These are phyloP conservation scores for Suillus occidentalis DNA, from an alignment of 768 basidiomycete species.

Conservation along the genomic window DNA sequence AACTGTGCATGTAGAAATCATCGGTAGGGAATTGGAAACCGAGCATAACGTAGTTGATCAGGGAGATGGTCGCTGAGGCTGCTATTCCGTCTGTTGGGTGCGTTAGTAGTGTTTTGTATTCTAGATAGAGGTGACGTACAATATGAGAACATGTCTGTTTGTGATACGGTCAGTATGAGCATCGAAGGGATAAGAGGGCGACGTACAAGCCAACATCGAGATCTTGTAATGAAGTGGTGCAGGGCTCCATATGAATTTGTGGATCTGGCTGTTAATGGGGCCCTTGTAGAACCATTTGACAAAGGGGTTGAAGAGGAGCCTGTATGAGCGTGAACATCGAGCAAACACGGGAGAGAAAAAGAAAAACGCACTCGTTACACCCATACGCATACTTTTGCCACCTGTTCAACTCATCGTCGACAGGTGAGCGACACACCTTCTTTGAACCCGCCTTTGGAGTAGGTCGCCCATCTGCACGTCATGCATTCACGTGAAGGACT, in stretches of 20 bases:
- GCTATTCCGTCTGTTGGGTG: conserved; percentile 50
- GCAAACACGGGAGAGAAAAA: conserved; percentile 16
- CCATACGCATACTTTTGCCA: conserved; percentile 92
- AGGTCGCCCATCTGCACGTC: conserved; percentile 64
- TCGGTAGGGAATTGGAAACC: conserved; percentile 74
- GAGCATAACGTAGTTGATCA: conserved; percentile 75
- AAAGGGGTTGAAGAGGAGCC: conserved; percentile 84
- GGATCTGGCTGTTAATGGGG: conserved; percentile 81
- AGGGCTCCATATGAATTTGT: conserved; percentile 70
- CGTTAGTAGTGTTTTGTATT: neutral
- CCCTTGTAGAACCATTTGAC: conserved; percentile 75
- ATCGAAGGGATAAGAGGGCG: conserved; percentile 14
- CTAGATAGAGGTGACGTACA: conserved; percentile 35
- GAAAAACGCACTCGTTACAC: conserved; percentile 45
- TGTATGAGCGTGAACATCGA: conserved; percentile 51
- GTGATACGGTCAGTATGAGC: conserved; percentile 6
- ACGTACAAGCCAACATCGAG: conserved; percentile 53
- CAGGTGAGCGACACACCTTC: conserved; percentile 89
- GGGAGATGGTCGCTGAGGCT: conserved; percentile 59
- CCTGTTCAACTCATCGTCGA: conserved; percentile 86
- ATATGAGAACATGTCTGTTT: conserved; percentile 51
- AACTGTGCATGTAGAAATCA: conserved; percentile 74
- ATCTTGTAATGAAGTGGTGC: conserved; percentile 85
- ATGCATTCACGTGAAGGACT: neutral
- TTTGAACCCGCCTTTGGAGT: conserved; percentile 83